phyloP scores from a whole-genome alignment of 2,329 filamentous ascomycete genomes.

The Gnomoniopsis sp. region DNA sequence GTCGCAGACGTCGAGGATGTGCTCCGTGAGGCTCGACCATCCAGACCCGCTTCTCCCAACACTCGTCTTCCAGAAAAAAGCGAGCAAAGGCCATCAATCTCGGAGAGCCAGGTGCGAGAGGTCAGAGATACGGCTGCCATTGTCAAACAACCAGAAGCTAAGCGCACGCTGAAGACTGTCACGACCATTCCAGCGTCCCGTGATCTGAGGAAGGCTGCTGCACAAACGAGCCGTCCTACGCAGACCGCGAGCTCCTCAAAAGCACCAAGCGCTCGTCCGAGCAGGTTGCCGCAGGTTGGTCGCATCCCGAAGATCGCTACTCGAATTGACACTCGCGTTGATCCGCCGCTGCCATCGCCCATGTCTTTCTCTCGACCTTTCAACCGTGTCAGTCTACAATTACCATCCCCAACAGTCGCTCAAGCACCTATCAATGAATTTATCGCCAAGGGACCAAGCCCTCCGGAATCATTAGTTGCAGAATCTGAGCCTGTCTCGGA shows the following conservation, averaged over 20 bases:
- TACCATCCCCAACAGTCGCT: conserved; percentile 26
- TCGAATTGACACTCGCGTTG: conserved; percentile 67
- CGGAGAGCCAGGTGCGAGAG: background rate
- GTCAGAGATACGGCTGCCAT: background rate
- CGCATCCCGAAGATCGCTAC: conserved; percentile 81
- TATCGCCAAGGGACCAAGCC: conserved; percentile 47
- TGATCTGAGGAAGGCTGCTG: background rate
- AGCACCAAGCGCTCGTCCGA: conserved; percentile 39
- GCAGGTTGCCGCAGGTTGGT: conserved; percentile 75
- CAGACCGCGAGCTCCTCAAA: background rate
- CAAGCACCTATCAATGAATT: conserved; percentile 34
- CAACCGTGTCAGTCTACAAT: conserved; percentile 49
- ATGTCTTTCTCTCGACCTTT: conserved; percentile 88
- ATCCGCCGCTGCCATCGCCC: conserved; percentile 56
- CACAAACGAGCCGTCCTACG: background rate
- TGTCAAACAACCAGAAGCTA: background rate
- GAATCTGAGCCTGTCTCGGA: conserved; percentile 37
- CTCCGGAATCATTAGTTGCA: conserved; percentile 31
- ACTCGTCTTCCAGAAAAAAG: background rate
- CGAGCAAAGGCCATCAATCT: background rate
- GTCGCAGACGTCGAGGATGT: conserved; percentile 43
- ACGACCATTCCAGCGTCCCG: background rate
- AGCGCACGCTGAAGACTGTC: conserved; percentile 2
- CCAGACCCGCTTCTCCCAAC: conserved; percentile 17
- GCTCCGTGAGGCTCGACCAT: conserved; percentile 46